Base-by-base conservation (phyloP, 1,284 basidiomycete species). In the Takashimella tepidaria region DNA sequence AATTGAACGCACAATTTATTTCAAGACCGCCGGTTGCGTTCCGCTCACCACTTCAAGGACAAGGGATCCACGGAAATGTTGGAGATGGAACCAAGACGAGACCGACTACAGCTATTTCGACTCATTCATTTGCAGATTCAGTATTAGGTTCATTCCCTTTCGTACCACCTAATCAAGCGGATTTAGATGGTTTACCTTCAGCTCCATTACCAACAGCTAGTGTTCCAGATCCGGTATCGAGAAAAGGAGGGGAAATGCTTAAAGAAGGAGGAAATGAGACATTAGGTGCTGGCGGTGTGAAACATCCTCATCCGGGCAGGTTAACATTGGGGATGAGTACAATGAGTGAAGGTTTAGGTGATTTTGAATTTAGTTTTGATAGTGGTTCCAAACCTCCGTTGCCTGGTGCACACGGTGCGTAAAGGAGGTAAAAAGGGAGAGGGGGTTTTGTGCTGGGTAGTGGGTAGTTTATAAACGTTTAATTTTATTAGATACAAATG, bases 141-240 rank as follows among this genome's bases (percentile, higher is more conserved):
- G 69, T 76, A 53, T 58, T 75, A 10, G 70, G 71, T 16, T 49
- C 49, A 16, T 75, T 73, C 67, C 70, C 71, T 10, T 73, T 75
- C 58, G 61, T 72, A 2, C 66, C 67, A 12, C 72, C 70, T 1
- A 66, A 66, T 47, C 31, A 37, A 37, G 31, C 31, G 10, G 31
- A 37, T 37, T 37, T 37, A 16, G 31, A 37, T 16, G 31, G 31
- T 16, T 16, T 37, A 8, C 31, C 31, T 37, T 37, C 31, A 8
- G 31, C 31, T 37, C 31, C 31, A 16, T 16, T 37, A 8, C 31
- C 31, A 16, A 37, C 31, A 8, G 31, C 31, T 8, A 37, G 31
- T 16, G 31, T 37, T 8, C 31, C 31, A 8, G 31, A 37, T 37
- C n/a, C n/a, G n/a, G n/a, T n/a, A n/a, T n/a, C n/a, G n/a, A n/a